These are phyloP conservation scores for Gracilaria gracilis DNA, from an alignment of 23 red algal genomes.

Conservation along the genomic window DNA sequence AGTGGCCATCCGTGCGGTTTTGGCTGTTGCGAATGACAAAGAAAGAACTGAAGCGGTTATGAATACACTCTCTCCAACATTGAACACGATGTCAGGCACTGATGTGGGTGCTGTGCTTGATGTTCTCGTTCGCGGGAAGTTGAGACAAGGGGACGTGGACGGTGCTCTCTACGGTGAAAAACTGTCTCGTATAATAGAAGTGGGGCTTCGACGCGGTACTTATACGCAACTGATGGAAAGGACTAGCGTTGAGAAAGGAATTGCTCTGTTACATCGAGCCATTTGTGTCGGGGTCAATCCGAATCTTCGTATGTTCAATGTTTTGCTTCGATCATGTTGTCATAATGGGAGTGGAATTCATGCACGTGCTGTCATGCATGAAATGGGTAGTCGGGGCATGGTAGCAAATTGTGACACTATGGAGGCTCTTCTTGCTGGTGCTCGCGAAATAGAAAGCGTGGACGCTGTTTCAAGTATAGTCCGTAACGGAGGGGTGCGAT, in stretches of 20 bases:
- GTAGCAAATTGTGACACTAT: constrained; percentile 60
- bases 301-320: constrained; percentile 58
- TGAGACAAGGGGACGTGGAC: constrained; percentile 40
- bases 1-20: constrained; percentile 33
- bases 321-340: constrained; percentile 41
- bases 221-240: constrained; percentile 44
- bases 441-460: constrained; percentile 34
- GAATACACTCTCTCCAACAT: constrained; percentile 6
- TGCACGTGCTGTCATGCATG: constrained; percentile 39
- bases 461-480: constrained; percentile 39
- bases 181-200: constrained; percentile 46
- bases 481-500: neutral
- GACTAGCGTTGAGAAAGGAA: constrained; percentile 31
- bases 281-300: constrained; percentile 36
- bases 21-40: constrained; percentile 4
- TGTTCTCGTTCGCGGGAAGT: constrained; percentile 44
- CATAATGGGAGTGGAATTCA: constrained; percentile 25
- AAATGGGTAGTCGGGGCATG: constrained; percentile 42
- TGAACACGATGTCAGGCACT: constrained; percentile 7
- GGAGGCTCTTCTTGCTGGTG: constrained; percentile 19
- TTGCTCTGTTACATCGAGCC: constrained; percentile 60
- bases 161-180: constrained; percentile 47
- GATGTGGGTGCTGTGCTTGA: constrained; percentile 55
- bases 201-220: constrained; percentile 49
- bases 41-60: constrained; percentile 39